Percentiles rank a stretch among this genome's conserved stretches.
Evolutionary conservation across 495 filamentous ascomycete genomes (phyloP).

Genomic region (Evernia prunastri): DNA sequence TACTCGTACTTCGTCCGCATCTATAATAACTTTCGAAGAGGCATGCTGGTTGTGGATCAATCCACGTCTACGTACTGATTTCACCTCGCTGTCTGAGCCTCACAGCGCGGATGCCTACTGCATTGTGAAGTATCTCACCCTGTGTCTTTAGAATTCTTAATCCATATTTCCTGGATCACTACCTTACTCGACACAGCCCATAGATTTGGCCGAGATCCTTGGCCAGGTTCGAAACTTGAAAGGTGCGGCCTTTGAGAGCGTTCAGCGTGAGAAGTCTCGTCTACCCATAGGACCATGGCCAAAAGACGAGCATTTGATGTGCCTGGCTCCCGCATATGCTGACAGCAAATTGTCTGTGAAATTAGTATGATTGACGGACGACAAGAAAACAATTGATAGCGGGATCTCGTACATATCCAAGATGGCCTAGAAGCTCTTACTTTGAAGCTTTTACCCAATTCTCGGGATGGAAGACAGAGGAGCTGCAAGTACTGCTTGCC

Average conservation of each 20-base stretch:
- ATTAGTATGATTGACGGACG: neutral
- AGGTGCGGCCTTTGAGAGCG: constrained; percentile 28
- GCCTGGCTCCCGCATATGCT: neutral
- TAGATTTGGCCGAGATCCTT: constrained; percentile 18
- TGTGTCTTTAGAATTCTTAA: no score
- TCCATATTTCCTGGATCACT: no score
- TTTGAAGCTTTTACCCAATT: constrained; percentile 44
- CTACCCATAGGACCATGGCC: constrained; percentile 32
- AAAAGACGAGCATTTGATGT: constrained; percentile 29
- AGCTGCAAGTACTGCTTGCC: constrained; percentile 50
- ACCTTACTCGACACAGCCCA: constrained; percentile 8
- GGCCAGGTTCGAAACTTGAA: constrained; percentile 27
- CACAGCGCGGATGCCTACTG: no score
- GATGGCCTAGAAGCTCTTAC: constrained; percentile 40
- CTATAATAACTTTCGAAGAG: no score
- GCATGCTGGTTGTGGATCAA: no score
- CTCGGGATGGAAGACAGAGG: constrained; percentile 47
- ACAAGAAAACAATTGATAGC: constrained; percentile 23
- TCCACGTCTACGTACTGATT: no score
- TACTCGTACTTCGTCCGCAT: no score
- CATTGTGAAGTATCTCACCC: no score
- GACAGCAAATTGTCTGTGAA: neutral
- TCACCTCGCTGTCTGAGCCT: no score
- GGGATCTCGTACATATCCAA: constrained; percentile 39
- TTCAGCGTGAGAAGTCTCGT: constrained; percentile 22